phyloP scores from a whole-genome alignment of 2,329 filamentous ascomycete species.

The Diaporthe aspalathi region DNA sequence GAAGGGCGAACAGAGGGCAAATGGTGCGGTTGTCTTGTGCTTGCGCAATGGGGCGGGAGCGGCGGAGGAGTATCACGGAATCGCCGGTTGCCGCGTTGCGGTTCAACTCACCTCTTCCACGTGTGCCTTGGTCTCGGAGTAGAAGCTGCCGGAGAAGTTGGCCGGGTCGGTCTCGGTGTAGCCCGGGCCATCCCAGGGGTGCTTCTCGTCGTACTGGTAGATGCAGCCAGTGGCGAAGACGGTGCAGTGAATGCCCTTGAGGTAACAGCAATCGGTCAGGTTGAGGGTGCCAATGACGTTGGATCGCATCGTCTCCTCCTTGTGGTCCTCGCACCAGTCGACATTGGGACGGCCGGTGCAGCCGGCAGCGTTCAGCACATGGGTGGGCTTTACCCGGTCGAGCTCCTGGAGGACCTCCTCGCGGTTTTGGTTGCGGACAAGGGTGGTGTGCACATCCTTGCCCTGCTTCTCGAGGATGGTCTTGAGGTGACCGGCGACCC shows the following conservation, averaged over 20 bases:
- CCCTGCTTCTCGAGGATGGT: slow-evolving; percentile 67
- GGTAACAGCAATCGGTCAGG: slow-evolving; percentile 70
- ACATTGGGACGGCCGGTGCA: slow-evolving; percentile 76
- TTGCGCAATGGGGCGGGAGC: neutral
- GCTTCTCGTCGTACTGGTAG: slow-evolving; percentile 71
- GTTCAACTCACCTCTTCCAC: slow-evolving; percentile 67
- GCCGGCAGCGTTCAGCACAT: slow-evolving; percentile 75
- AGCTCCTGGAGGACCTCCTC: slow-evolving; percentile 67
- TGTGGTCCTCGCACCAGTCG: slow-evolving; percentile 79
- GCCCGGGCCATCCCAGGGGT: slow-evolving; percentile 69
- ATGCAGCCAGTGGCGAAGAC: slow-evolving; percentile 77
- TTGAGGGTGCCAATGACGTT: slow-evolving; percentile 75
- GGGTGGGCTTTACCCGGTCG: slow-evolving; percentile 70
- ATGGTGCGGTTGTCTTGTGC: neutral
- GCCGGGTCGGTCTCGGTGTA: slow-evolving; percentile 71
- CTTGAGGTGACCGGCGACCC: slow-evolving; percentile 72
- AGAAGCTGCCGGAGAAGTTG: slow-evolving; percentile 76
- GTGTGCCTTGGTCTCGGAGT: slow-evolving; percentile 74
- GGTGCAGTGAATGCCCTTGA: slow-evolving; percentile 70
- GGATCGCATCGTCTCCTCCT: slow-evolving; percentile 73
- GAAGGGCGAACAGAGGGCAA: too few relatives aligned
- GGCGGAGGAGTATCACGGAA: neutral
- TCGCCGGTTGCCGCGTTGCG: neutral
- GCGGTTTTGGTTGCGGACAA: slow-evolving; percentile 73
- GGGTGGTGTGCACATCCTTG: slow-evolving; percentile 71